Evolutionary conservation across 495 filamentous ascomycete species (phyloP), one percentile per base, ranked within the genome.

Genomic region (Neurospora sublineolata): DNA sequence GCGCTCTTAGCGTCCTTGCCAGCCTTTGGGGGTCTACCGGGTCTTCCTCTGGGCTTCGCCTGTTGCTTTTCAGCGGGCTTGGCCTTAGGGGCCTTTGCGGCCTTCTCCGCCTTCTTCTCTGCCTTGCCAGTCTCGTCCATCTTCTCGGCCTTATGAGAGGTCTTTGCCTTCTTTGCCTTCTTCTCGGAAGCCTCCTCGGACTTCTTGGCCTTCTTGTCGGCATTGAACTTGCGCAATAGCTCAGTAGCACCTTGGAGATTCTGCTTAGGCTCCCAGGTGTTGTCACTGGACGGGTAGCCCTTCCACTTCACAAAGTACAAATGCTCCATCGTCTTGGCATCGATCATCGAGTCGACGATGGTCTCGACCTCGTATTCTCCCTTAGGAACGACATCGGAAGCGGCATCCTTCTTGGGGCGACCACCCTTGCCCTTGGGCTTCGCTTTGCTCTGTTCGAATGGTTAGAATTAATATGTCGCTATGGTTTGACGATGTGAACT

Each of bases 251-350:
- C 73, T 3, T 23, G 38, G 7, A 82, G 74, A 68, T 82, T 80
- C 27, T 68, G 72, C 73, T 78, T 79, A 8, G 83, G 80, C 75
- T 85, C 83, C 84, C 83, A 85, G 3, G 81, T 82, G 72, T 80
- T 84, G 0, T 81, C 73, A 23, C 44, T 68, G 6, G 42, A 68
- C 3, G 73, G 36, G 68, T 76, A 83, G 0, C 79, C 79, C 71
- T 80, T 79, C 84, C 83, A 86, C 75, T 84, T 83, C 40, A 85
- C 77, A 1, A 75, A 60, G 68, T 82, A 85, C 72, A 78, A 67
- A 52, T 77, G 78, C 68, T 77, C 73, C 70, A 75, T 75, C 4
- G 76, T 79, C n/a, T 78, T 76, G 67, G 73, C 74, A 58, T 81
- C 76, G 68, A 80, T 79, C 4, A 60, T 64, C 7, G 74, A 76